phyloP scores from a whole-genome alignment of 495 filamentous ascomycete species.

The Lasiosphaeris hirsuta region DNA sequence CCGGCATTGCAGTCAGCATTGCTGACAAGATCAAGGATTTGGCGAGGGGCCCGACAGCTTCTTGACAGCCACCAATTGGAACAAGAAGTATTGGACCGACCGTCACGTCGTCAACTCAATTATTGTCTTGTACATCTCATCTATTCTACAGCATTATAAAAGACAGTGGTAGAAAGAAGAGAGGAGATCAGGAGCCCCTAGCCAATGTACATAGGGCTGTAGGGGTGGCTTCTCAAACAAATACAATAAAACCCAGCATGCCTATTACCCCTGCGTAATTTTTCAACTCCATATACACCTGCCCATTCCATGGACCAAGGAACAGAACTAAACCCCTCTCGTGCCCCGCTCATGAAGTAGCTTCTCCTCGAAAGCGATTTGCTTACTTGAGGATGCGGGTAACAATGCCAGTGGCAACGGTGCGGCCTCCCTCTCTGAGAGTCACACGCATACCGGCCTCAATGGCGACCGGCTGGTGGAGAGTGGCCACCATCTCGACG shows the following conservation, averaged over 20 bases:
- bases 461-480: conserved; percentile 76
- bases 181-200: conserved; percentile 29
- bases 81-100: too few species aligned
- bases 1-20: too few species aligned
- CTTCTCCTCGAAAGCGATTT: not conserved
- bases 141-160: conserved; percentile 31
- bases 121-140: conserved; percentile 27
- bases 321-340: not conserved
- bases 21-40: too few species aligned
- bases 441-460: conserved; percentile 93
- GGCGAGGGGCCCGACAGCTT: too few species aligned
- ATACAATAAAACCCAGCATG: conserved; percentile 2
- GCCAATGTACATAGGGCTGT: conserved; percentile 16
- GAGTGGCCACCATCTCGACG: conserved; percentile 85
- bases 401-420: conserved; percentile 87
- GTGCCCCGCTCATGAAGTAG: not conserved
- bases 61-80: not conserved
- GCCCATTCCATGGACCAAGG: conserved; percentile 10
- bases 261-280: not conserved
- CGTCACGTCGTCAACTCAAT: conserved; percentile 16
- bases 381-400: conserved; percentile 74
- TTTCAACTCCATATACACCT: conserved; percentile 15
- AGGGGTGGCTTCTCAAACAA: conserved; percentile 5
- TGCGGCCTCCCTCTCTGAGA: conserved; percentile 91
- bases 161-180: conserved; percentile 31